Percentiles rank a stretch among this genome's conserved stretches.
Conservation (phyloP, 805 yeast genomes). For the Starmerella bombi region DNA sequence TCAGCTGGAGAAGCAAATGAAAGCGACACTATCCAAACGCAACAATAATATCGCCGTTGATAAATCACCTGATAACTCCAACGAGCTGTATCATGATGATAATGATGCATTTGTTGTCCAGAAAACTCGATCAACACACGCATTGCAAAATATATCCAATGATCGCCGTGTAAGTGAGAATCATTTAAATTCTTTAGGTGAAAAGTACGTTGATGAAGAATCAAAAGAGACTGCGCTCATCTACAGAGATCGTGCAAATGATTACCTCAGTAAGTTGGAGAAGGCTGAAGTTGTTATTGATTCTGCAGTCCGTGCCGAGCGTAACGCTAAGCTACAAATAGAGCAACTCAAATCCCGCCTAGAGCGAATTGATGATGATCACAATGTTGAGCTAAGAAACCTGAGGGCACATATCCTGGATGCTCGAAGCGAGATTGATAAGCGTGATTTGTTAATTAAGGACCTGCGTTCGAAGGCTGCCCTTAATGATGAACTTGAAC, state of each 20-base stretch:
- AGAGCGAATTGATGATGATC: constrained; percentile 10
- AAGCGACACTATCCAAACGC: constrained; percentile 3
- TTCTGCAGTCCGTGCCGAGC: constrained; percentile 50
- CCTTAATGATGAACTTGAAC: constrained; percentile 6
- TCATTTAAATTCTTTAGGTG: constrained; percentile 35
- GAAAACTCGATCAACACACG: constrained; percentile 11
- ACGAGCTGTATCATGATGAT: no score
- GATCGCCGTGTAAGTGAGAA: constrained; percentile 26
- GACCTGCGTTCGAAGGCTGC: constrained; percentile 3
- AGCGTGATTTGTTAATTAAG: constrained; percentile 9
- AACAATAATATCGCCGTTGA: not conserved
- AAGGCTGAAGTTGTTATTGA: constrained; percentile 62
- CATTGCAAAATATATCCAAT: constrained; percentile 17
- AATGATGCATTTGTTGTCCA: constrained; percentile 6
- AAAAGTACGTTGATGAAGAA: constrained; percentile 40
- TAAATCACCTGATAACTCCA: not conserved
- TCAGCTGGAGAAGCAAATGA: constrained; percentile 16
- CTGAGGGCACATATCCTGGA: constrained; percentile 6
- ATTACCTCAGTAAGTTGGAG: constrained; percentile 58
- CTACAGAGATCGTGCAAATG: constrained; percentile 61
- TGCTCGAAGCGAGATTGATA: constrained; percentile 4
- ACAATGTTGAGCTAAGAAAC: constrained; percentile 3
- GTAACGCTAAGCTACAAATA: constrained; percentile 36
- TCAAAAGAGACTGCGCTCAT: constrained; percentile 41
- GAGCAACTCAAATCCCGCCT: constrained; percentile 7